Evolutionary conservation across 2,329 filamentous ascomycete species (phyloP), one percentile per base, ranked within the genome.

Genomic region (Magnaporthales sp.): DNA sequence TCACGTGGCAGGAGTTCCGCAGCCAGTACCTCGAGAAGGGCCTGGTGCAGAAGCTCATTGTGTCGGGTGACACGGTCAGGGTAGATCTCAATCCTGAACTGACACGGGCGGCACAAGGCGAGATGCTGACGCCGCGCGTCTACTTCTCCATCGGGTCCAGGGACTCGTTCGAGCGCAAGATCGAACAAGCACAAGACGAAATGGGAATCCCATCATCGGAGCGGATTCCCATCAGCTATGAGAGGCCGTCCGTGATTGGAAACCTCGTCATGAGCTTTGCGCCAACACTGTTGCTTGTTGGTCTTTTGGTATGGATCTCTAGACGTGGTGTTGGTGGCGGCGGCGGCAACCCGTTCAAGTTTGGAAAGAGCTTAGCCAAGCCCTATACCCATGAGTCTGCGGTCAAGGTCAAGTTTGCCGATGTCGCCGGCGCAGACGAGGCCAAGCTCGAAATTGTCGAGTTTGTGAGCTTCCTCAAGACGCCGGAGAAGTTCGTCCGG

Each of bases 361-460:
- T 99, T 79, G 91, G 93, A 72, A 94, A 95, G 84, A 97, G 93
- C 79, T 89, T 92, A 73, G 95, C 95, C 29, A 98, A 97, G 83
- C 91, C 91, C 74, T 99, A 98, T 83, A 99, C 97, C 77, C 93
- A 97, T 72, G 95, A 99, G 81, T 92, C 91, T 11, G 92, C 95
- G 67, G 86, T 99, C 81, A 97, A 96, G 80, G 93, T 96, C 77
- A 98, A 97, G 79, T 99, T 99, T 76, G 83, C 91, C 62, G 95
- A 99, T 76, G 95, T 99, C 60, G 95, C 95, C 58, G 95, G 95
- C 71, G 94, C 98, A 89, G 95, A 99, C 76, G 95, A 99, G 80
- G 95, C 95, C 67, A 99, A 99, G 84, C 83, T 89, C 67, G 95
- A 99, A 79, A 99, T 99, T 72, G 97, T 98, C 93, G 95, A 99